These are phyloP conservation scores for Suhomyces pyralidae DNA, from an alignment of 805 yeast species.

Conservation along the genomic window DNA sequence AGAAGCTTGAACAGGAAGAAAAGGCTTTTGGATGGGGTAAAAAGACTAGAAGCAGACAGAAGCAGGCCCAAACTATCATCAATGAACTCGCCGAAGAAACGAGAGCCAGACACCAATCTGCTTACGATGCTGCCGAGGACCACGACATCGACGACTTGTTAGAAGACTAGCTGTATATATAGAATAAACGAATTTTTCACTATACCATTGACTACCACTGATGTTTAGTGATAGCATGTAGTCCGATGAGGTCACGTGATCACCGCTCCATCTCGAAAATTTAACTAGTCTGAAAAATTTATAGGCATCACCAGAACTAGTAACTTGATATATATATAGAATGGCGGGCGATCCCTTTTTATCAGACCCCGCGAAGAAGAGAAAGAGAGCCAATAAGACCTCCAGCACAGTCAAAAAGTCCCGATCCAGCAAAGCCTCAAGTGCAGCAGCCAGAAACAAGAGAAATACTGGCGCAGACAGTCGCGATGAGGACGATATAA, in stretches of 20 bases:
- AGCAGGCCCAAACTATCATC: conserved; percentile 52
- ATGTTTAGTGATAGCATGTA: neutral
- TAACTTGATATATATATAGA: neutral
- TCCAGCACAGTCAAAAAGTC: conserved; percentile 19
- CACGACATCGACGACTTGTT: conserved; percentile 67
- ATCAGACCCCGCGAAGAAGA: conserved; percentile 55
- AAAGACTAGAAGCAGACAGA: conserved; percentile 58
- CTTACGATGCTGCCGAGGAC: conserved; percentile 52
- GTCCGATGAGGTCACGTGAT: conserved; percentile 3
- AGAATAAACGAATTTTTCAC: neutral
- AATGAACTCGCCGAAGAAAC: conserved; percentile 42
- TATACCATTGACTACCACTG: neutral
- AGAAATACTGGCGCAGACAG: conserved; percentile 10
- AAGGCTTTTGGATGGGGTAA: conserved; percentile 77
- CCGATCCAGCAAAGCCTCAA: conserved; percentile 7
- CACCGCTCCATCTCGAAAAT: conserved; percentile 4
- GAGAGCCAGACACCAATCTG: conserved; percentile 43
- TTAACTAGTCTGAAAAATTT: conserved; percentile 6
- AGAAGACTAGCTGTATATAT: conserved; percentile 42
- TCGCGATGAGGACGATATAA: conserved; percentile 45
- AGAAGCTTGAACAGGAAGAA: conserved; percentile 36
- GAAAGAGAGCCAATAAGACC: conserved; percentile 36
- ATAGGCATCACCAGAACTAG: neutral
- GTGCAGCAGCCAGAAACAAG: conserved; percentile 1
- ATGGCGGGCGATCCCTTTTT: conserved; percentile 64